Percentiles rank a stretch among this genome's conserved stretches.
phyloP scores from a whole-genome alignment of 2,329 filamentous ascomycete species.

The Cordyceps tenuipes region DNA sequence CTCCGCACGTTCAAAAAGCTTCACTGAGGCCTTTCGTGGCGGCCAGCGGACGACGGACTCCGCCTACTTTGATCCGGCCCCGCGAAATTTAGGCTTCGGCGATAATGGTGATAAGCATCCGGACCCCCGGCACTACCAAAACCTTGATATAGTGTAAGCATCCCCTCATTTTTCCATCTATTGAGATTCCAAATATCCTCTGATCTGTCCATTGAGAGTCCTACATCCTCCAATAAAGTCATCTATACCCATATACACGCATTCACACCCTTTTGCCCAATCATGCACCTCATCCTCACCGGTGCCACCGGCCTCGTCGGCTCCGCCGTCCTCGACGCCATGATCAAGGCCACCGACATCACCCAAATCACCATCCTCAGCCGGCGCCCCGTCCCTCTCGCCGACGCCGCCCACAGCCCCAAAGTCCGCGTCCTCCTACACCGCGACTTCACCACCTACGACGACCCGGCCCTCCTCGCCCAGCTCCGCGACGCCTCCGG shows the following conservation, averaged over 20 bases:
- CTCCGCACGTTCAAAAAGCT: too few species aligned
- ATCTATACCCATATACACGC: neutral
- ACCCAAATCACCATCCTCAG: conserved; percentile 61
- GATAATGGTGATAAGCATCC: neutral
- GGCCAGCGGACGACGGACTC: neutral
- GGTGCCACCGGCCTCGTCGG: conserved; percentile 62
- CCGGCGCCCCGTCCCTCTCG: conserved; percentile 55
- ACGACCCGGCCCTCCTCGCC: conserved; percentile 41
- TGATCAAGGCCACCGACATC: conserved; percentile 46
- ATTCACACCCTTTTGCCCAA: neutral
- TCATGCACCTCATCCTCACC: conserved; percentile 58
- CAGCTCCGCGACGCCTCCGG: conserved; percentile 57
- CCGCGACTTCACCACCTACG: conserved; percentile 56
- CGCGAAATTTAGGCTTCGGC: neutral
- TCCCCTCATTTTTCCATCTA: neutral
- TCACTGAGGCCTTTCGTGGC: too few species aligned
- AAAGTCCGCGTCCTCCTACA: conserved; percentile 61
- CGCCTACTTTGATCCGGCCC: neutral
- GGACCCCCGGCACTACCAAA: neutral
- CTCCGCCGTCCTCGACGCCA: conserved; percentile 50
- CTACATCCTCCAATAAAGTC: neutral
- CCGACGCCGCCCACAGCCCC: conserved; percentile 45
- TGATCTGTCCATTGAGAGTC: neutral
- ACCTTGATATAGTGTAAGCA: too few species aligned
- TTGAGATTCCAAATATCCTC: neutral